phyloP scores from a whole-genome alignment of 495 filamentous ascomycete genomes.

The Emericellopsis terricola region DNA sequence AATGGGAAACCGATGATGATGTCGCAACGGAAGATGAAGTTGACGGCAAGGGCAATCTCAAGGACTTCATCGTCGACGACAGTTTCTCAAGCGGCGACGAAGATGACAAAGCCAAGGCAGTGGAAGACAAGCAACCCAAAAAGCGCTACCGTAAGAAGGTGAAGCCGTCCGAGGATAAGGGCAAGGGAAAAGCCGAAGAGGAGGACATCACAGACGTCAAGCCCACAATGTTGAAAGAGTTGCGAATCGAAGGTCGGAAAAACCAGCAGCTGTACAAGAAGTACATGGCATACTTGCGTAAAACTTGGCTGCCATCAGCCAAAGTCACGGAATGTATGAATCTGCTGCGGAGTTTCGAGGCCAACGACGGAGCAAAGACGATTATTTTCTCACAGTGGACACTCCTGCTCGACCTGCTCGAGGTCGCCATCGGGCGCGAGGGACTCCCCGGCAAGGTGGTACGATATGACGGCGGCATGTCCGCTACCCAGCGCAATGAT shows the following conservation, averaged over 20 bases:
- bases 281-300: conserved; percentile 49
- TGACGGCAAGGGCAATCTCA: conserved; percentile 26
- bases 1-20: conserved; percentile 15
- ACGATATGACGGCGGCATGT: conserved; percentile 84
- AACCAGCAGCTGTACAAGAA: conserved; percentile 40
- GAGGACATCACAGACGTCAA: conserved; percentile 9
- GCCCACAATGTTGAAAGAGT: conserved; percentile 9
- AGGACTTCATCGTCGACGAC: conserved; percentile 40
- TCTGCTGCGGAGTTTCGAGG: conserved; percentile 31
- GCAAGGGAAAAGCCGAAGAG: conserved; percentile 9
- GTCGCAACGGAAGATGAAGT: conserved; percentile 22
- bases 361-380: conserved; percentile 45
- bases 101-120: conserved; percentile 7
- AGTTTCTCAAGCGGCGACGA: conserved; percentile 17
- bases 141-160: conserved; percentile 7
- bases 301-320: conserved; percentile 53
- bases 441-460: conserved; percentile 37
- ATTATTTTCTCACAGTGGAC: conserved; percentile 93
- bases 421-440: conserved; percentile 58
- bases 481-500: conserved; percentile 42
- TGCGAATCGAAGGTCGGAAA: conserved; percentile 36
- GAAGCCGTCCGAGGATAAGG: conserved; percentile 14
- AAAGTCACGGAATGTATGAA: conserved; percentile 65
- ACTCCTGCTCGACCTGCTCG: conserved; percentile 76
- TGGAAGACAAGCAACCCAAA: conserved; percentile 5